Percentiles rank a stretch among this genome's conserved stretches.
These are phyloP conservation scores for Clonostachys rhizophaga DNA, from an alignment of 2,329 filamentous ascomycete genomes.

Conservation along the genomic window DNA sequence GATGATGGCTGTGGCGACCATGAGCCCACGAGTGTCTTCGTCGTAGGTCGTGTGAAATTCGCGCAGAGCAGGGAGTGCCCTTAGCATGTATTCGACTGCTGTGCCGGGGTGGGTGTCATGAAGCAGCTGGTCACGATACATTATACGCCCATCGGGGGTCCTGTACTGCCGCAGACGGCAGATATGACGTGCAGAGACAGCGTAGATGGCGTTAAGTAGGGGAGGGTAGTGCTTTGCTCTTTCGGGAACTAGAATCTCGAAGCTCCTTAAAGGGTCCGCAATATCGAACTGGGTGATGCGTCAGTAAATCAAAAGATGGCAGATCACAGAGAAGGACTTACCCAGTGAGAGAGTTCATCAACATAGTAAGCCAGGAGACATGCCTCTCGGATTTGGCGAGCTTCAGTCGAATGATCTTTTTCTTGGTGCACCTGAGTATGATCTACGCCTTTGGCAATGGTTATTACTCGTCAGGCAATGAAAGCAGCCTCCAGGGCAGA, in stretches of 20 bases:
- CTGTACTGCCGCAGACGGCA: slow-evolving; percentile 29
- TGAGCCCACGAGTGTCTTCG: slow-evolving; percentile 31
- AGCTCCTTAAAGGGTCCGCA: slow-evolving; percentile 31
- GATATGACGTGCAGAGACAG: slow-evolving; percentile 29
- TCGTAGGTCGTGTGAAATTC: slow-evolving; percentile 18
- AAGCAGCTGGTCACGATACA: slow-evolving; percentile 29
- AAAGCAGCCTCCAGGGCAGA: background rate
- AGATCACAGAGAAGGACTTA: slow-evolving; percentile 7
- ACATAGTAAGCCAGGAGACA: slow-evolving; percentile 31
- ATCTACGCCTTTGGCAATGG: background rate
- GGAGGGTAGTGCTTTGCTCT: slow-evolving; percentile 26
- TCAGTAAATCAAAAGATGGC: too few species aligned
- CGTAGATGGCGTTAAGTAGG: slow-evolving; percentile 30
- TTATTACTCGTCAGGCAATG: background rate
- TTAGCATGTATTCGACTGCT: slow-evolving; percentile 31
- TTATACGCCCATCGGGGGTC: slow-evolving; percentile 20
- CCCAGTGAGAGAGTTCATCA: slow-evolving; percentile 33
- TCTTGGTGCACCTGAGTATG: background rate
- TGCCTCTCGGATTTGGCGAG: slow-evolving; percentile 24
- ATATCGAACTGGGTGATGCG: slow-evolving; percentile 23
- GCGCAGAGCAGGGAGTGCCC: slow-evolving; percentile 30
- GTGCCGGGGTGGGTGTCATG: slow-evolving; percentile 25
- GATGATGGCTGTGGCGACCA: slow-evolving; percentile 33
- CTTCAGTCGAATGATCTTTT: slow-evolving; percentile 16
- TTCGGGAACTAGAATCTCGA: slow-evolving; percentile 29